phyloP scores from a whole-genome alignment of 2,329 filamentous ascomycete species.

The Colletotrichum sp. region DNA sequence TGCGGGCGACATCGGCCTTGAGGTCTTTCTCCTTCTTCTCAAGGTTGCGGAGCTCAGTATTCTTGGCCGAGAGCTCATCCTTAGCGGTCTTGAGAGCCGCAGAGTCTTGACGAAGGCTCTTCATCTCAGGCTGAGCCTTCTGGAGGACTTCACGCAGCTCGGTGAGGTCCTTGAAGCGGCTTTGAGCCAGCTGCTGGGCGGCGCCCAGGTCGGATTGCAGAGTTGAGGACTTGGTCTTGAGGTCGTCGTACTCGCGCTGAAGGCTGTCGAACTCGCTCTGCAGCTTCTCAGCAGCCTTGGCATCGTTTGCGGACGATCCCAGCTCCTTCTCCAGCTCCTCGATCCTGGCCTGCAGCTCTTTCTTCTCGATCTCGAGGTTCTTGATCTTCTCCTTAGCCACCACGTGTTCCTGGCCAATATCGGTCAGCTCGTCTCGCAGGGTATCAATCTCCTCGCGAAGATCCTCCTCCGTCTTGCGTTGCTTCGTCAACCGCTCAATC shows the following conservation, averaged over 20 bases:
- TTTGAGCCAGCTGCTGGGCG: slow-evolving; percentile 84
- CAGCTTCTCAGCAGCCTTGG: slow-evolving; percentile 57
- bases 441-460: slow-evolving; percentile 86
- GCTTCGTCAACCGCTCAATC: slow-evolving; percentile 73
- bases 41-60: slow-evolving; percentile 70
- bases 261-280: slow-evolving; percentile 63
- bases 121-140: slow-evolving; percentile 86
- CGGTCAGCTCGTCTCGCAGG: slow-evolving; percentile 78
- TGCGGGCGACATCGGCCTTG: slow-evolving; percentile 71
- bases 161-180: slow-evolving; percentile 84
- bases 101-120: slow-evolving; percentile 77
- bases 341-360: slow-evolving; percentile 67
- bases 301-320: slow-evolving; percentile 36
- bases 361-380: slow-evolving; percentile 72
- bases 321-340: slow-evolving; percentile 75
- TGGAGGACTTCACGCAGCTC: slow-evolving; percentile 81
- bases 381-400: slow-evolving; percentile 81
- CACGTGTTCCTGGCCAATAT: slow-evolving; percentile 83
- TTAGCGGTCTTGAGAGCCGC: slow-evolving; percentile 74
- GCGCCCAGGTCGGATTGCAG: slow-evolving; percentile 85
- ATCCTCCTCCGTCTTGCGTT: slow-evolving; percentile 77
- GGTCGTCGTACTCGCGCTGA: slow-evolving; percentile 64
- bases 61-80: slow-evolving; percentile 70
- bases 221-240: slow-evolving; percentile 71
- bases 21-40: slow-evolving; percentile 86